Percentiles rank a stretch among this genome's conserved stretches.
Conservation (phyloP, 192 early-diverging fungal species). For the Backusella psychrophila region DNA sequence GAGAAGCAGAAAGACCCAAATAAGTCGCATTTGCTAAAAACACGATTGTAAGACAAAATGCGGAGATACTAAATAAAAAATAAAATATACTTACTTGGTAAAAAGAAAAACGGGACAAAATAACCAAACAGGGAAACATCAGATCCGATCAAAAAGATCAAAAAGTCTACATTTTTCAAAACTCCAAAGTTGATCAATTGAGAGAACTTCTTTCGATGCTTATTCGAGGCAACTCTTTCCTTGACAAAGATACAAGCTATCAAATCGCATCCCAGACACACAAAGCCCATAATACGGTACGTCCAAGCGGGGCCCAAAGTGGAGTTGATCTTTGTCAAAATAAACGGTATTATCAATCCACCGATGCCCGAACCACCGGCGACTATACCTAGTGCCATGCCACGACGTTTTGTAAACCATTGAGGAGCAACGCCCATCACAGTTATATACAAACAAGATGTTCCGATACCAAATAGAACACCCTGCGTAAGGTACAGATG, state of each 20-base stretch:
- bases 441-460: slow-evolving; percentile 17
- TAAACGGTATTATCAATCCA: slow-evolving; percentile 59
- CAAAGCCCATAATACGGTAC: slow-evolving; percentile 32
- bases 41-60: neutral
- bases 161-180: slow-evolving; percentile 15
- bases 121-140: slow-evolving; percentile 20
- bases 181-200: slow-evolving; percentile 21
- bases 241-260: slow-evolving; percentile 9
- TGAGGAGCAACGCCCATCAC: slow-evolving; percentile 43
- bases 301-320: slow-evolving; percentile 53
- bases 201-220: neutral
- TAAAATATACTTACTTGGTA: slow-evolving; percentile 14
- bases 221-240: slow-evolving; percentile 10
- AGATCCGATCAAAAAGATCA: slow-evolving; percentile 22
- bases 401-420: slow-evolving; percentile 58
- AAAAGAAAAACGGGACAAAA: slow-evolving; percentile 30
- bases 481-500: slow-evolving; percentile 61
- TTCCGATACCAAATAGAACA: slow-evolving; percentile 54
- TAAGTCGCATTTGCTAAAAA: slow-evolving; percentile 15
- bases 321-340: slow-evolving; percentile 55
- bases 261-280: slow-evolving; percentile 6
- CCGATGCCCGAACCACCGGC: slow-evolving; percentile 70
- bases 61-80: neutral
- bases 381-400: slow-evolving; percentile 53
- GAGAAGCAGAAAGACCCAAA: slow-evolving; percentile 19